phyloP scores from a whole-genome alignment of 2,329 filamentous ascomycete genomes.

The Coleophoma cylindrospora region DNA sequence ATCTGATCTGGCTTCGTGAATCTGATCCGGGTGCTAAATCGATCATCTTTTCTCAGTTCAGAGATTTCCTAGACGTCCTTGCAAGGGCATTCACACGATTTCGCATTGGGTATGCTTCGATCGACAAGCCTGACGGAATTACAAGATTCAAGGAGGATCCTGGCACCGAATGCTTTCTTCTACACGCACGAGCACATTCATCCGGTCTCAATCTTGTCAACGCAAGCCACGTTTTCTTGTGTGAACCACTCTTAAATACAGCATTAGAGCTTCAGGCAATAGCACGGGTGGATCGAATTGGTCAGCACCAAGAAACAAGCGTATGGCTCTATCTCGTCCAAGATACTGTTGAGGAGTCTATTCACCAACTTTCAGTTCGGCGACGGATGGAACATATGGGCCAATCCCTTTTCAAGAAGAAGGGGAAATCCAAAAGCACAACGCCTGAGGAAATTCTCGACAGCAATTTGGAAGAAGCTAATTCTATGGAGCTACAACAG shows the following conservation, averaged over 20 bases:
- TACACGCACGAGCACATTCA: conserved; percentile 84
- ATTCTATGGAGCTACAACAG: conserved; percentile 76
- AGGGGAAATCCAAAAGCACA: conserved; percentile 34
- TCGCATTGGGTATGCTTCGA: conserved; percentile 67
- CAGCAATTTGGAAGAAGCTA: conserved; percentile 70
- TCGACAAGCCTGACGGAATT: conserved; percentile 66
- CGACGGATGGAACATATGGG: conserved; percentile 75
- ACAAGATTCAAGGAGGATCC: conserved; percentile 73
- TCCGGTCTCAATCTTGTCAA: conserved; percentile 89
- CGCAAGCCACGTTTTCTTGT: conserved; percentile 90
- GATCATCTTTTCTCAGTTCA: conserved; percentile 91
- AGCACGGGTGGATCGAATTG: conserved; percentile 90
- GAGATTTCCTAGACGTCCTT: conserved; percentile 73
- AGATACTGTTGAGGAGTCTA: conserved; percentile 86
- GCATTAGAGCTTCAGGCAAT: conserved; percentile 93
- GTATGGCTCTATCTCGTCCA: conserved; percentile 95
- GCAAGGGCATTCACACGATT: conserved; percentile 64
- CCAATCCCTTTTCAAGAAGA: conserved; percentile 28
- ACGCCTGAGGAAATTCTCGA: conserved; percentile 46
- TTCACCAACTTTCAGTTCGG: conserved; percentile 80
- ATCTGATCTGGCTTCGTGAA: conserved; percentile 79
- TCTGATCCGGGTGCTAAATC: conserved; percentile 85
- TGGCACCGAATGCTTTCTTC: conserved; percentile 72
- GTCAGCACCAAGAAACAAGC: conserved; percentile 80
- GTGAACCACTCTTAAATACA: conserved; percentile 89